Evolutionary conservation across 352 stramenopile species (phyloP), one percentile per base, ranked within the genome.

Genomic region (Pythium dissotocum): DNA sequence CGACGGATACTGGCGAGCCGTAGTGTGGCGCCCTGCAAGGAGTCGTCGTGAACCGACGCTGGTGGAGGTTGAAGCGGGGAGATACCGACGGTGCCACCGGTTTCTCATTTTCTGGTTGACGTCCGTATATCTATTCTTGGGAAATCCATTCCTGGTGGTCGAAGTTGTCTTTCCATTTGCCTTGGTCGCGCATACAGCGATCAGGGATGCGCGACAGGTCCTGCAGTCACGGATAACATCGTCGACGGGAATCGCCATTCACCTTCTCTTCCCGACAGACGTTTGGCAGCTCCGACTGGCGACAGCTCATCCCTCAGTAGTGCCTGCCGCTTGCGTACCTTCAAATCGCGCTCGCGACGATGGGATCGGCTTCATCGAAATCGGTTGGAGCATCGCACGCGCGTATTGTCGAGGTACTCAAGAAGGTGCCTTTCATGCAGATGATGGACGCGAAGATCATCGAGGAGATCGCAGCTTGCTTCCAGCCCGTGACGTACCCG

Each of bases 361-460:
- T 70, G 63, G 63, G 63, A 0, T 33, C 30, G 12, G 56, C 32
- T 2, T 46, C 63, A 1, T 70, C 55, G 12, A 60, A 21, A 5
- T 10, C 16, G 0, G 53, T 33, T 2, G 42, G 18, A 32, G 59
- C 28, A 9, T 49, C 32, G 9, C 69, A 62, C 14, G 36, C 58
- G n/a, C 63, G 49, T 13, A 66, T 75, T 53, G 59, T 75, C 12
- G 69, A 68, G 16, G 63, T 75, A 54, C 73, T 90, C 21, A 77
- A 82, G 59, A 84, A 82, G 58, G 67, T 80, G 40, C 80, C 81
- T 28, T 90, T 89, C 65, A 86, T 88, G 71, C 79, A 85, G 62
- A 81, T 90, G 64, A 79, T 91, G 72, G 78, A 89, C 70, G 73
- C 77, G 2, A 76, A 75, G 33, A 70, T 78, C 54, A 60, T 87